Conservation (phyloP, 2,329 filamentous ascomycete genomes). For the Ophiocordyceps polyrhachis-furcata region DNA sequence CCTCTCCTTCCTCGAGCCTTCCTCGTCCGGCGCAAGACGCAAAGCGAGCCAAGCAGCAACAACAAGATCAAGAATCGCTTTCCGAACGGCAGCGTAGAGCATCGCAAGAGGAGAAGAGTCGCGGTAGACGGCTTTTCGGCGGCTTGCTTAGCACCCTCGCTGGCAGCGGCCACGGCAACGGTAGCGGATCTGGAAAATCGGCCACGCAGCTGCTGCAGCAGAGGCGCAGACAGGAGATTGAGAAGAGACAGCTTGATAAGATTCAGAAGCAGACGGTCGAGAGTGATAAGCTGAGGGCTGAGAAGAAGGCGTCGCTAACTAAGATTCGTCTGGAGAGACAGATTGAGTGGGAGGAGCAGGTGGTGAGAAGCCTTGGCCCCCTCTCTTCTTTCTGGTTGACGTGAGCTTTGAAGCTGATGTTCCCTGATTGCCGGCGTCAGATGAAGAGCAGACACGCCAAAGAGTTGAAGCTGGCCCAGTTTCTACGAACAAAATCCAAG, state of each 20-base stretch:
- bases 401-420: neutral
- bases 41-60: neutral
- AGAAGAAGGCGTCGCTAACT: constrained; percentile 44
- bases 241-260: constrained; percentile 63
- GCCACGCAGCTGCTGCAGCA: constrained; percentile 36
- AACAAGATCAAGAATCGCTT: neutral
- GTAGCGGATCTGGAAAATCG: constrained; percentile 43
- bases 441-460: constrained; percentile 60
- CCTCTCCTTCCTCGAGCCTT: neutral
- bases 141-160: constrained; percentile 53
- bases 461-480: constrained; percentile 51
- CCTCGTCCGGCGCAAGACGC: neutral
- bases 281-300: constrained; percentile 46
- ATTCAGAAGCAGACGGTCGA: constrained; percentile 54
- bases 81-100: constrained; percentile 1
- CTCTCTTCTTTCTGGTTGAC: neutral
- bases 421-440: constrained; percentile 20
- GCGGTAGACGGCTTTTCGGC: constrained; percentile 73
- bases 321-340: constrained; percentile 49
- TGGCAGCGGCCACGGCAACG: neutral
- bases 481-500: constrained; percentile 49
- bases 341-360: constrained; percentile 54
- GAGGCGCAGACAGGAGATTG: constrained; percentile 60
- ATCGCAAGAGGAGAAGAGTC: constrained; percentile 57
- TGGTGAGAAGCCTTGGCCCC: constrained; percentile 34